These are phyloP conservation scores for Nitzschia inconspicua DNA, from an alignment of 108 stramenopile genomes.

Conservation along the genomic window DNA sequence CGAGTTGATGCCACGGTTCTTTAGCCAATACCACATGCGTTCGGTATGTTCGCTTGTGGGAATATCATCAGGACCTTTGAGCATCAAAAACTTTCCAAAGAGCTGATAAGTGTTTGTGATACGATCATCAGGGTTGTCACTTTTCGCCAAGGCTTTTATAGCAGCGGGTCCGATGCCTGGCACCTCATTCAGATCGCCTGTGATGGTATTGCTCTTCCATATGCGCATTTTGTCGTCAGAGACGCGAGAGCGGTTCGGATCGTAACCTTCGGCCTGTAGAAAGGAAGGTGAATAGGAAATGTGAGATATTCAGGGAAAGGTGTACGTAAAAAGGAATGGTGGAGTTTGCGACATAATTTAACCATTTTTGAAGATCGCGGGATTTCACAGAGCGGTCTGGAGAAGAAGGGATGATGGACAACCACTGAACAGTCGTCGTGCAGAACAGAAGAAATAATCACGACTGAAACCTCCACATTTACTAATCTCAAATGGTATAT, in stretches of 20 bases:
- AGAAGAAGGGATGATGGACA: too few species aligned
- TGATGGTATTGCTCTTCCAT: conserved; percentile 38
- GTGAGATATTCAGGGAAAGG: too few species aligned
- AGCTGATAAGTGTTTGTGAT: conserved; percentile 86
- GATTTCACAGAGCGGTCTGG: too few species aligned
- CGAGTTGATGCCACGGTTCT: conserved; percentile 79
- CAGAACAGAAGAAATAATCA: too few species aligned
- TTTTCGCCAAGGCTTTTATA: conserved; percentile 54
- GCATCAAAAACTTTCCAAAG: conserved; percentile 87
- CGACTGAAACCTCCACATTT: too few species aligned
- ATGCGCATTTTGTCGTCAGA: conserved; percentile 63
- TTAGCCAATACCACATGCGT: conserved; percentile 91
- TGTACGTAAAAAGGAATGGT: too few species aligned
- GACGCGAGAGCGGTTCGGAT: conserved; percentile 78
- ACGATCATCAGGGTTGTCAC: conserved; percentile 52
- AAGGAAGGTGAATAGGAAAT: not conserved
- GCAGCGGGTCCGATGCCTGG: conserved; percentile 90
- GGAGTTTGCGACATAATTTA: too few species aligned
- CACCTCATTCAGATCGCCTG: conserved; percentile 68
- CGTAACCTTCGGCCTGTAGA: conserved; percentile 60
- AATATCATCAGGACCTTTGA: conserved; percentile 90
- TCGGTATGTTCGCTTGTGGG: conserved; percentile 90
- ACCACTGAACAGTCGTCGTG: too few species aligned
- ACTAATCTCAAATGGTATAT: too few species aligned
- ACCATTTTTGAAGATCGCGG: too few species aligned